Evolutionary conservation across 2,329 filamentous ascomycete genomes (phyloP).

Genomic region (Pseudogymnoascus sp.): DNA sequence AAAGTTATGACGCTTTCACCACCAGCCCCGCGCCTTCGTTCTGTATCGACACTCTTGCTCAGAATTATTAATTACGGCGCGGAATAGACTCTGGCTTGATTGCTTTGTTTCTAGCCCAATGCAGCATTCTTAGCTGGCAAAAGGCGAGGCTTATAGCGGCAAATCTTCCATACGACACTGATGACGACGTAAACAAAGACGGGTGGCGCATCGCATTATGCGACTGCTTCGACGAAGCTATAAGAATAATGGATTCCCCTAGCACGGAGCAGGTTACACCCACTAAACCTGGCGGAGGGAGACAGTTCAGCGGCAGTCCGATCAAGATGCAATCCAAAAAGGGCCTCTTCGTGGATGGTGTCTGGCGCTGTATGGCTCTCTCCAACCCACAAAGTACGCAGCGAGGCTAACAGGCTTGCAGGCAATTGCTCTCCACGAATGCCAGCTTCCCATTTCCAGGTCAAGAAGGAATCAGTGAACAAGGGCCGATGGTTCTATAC

Average conservation of each 20-base stretch:
- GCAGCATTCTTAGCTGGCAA: neutral
- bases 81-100: neutral
- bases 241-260: slow-evolving; percentile 1
- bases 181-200: slow-evolving; percentile 4
- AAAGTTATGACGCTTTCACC: neutral
- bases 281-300: neutral
- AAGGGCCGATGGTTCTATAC: slow-evolving; percentile 47
- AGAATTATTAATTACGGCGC: neutral
- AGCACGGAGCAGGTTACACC: neutral
- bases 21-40: neutral
- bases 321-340: slow-evolving; percentile 13
- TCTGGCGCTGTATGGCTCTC: slow-evolving; percentile 33
- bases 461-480: slow-evolving; percentile 44
- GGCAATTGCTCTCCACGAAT: slow-evolving; percentile 46
- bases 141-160: neutral
- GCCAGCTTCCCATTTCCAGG: slow-evolving; percentile 42
- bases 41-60: neutral
- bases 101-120: neutral
- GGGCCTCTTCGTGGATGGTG: slow-evolving; percentile 29
- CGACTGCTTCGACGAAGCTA: neutral
- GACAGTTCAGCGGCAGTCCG: neutral
- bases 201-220: neutral
- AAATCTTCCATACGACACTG: neutral
- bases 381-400: neutral
- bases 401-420: slow-evolving; percentile 17